Conservation (phyloP, 2,329 filamentous ascomycete species). For the Alternaria triticimaculans region DNA sequence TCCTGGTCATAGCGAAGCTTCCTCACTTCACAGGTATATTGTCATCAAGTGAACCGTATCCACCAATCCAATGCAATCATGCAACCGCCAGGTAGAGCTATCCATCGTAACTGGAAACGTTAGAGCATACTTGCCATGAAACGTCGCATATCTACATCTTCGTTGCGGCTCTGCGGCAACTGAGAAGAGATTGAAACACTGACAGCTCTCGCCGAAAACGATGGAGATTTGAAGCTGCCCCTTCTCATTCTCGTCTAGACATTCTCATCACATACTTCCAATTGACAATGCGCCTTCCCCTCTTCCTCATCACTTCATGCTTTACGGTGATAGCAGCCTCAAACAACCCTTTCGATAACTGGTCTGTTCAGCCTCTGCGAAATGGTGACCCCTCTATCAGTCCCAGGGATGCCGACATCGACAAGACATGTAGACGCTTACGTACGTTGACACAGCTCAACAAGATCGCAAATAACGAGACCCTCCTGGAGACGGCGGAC, state of each 20-base stretch:
- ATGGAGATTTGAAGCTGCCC: not conserved
- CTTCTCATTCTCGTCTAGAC: not conserved
- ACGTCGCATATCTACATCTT: not conserved
- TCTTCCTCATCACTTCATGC: not conserved
- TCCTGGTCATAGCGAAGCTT: not conserved
- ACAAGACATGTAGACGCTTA: conserved; percentile 29
- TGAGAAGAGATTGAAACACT: conserved; percentile 15
- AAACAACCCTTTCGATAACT: no score
- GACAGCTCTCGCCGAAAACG: conserved; percentile 2
- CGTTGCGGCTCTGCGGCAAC: not conserved
- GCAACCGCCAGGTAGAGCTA: not conserved
- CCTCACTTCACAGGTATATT: not conserved
- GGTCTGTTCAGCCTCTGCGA: not conserved
- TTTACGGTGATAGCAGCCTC: not conserved
- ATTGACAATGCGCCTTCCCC: not conserved
- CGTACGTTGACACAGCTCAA: conserved; percentile 28
- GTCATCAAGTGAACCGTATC: not conserved
- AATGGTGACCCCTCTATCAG: not conserved
- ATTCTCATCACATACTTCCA: not conserved
- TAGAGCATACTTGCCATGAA: not conserved
- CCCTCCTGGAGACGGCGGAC: conserved; percentile 26
- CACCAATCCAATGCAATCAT: not conserved
- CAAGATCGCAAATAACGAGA: conserved; percentile 35
- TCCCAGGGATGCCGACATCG: not conserved
- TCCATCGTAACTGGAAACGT: not conserved